Conservation (phyloP, 1,139 yeast species). For the Saccharomycopsis hybrid region DNA sequence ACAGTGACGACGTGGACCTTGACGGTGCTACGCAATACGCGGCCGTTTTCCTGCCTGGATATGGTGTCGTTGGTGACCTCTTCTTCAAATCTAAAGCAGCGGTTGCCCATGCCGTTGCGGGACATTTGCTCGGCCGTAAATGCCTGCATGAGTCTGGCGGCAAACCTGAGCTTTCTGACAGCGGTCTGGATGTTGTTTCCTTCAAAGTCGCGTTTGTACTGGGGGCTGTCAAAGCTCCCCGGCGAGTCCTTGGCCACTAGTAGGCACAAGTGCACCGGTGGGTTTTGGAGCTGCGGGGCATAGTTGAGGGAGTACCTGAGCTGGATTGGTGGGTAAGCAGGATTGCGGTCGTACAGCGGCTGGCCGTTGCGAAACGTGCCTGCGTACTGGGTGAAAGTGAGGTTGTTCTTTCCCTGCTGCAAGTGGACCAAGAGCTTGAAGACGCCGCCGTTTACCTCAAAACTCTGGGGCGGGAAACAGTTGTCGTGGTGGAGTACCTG, state of each 20-base stretch:
- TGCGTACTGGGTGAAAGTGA: slow-evolving; percentile 29
- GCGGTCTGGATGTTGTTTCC: slow-evolving; percentile 74
- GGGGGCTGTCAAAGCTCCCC: slow-evolving; percentile 67
- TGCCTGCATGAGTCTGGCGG: slow-evolving; percentile 88
- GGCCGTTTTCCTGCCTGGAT: slow-evolving; percentile 36
- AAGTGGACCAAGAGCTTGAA: slow-evolving; percentile 75
- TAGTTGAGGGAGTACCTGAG: slow-evolving; percentile 38
- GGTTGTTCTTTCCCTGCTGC: slow-evolving; percentile 53
- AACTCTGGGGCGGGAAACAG: slow-evolving; percentile 63
- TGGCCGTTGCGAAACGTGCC: slow-evolving; percentile 25
- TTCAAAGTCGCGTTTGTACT: slow-evolving; percentile 44
- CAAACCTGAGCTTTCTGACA: slow-evolving; percentile 68
- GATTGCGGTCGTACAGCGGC: slow-evolving; percentile 21
- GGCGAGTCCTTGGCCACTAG: slow-evolving; percentile 75
- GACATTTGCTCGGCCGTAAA: slow-evolving; percentile 90
- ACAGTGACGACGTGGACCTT: slow-evolving; percentile 71
- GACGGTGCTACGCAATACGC: slow-evolving; percentile 49
- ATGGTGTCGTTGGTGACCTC: slow-evolving; percentile 48
- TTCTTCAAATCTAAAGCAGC: slow-evolving; percentile 76
- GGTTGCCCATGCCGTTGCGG: slow-evolving; percentile 67
- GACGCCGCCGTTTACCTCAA: slow-evolving; percentile 60
- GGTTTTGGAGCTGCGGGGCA: slow-evolving; percentile 57
- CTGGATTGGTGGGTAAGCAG: slow-evolving; percentile 17
- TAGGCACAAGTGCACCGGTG: slow-evolving; percentile 76
- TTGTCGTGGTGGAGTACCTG: slow-evolving; percentile 39